Evolutionary conservation across 164 flowering plant species (phyloP).

Genomic region (Macadamia tetraphylla): DNA sequence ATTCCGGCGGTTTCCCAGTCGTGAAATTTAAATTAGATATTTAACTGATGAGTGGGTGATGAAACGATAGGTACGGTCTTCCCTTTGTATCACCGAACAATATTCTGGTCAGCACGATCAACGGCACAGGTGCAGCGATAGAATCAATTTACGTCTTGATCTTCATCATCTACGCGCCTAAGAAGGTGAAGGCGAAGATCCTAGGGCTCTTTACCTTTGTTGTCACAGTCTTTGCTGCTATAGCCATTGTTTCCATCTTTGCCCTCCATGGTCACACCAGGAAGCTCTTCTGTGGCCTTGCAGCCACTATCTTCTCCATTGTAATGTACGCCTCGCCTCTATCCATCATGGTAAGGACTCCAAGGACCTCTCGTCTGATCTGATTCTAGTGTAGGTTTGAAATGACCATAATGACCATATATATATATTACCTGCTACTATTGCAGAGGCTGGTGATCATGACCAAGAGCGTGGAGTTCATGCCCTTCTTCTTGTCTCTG

Average conservation of each 20-base stretch:
- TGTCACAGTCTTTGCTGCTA: slow-evolving; percentile 32
- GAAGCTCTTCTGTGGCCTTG: slow-evolving; percentile 59
- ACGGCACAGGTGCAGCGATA: slow-evolving; percentile 72
- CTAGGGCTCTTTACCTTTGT: slow-evolving; percentile 30
- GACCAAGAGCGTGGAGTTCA: slow-evolving; percentile 63
- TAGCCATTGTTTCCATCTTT: slow-evolving; percentile 45
- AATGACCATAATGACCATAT: no score
- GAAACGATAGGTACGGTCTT: slow-evolving; percentile 60
- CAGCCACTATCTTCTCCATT: slow-evolving; percentile 57
- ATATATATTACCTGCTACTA: no score
- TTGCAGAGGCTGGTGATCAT: slow-evolving; percentile 52
- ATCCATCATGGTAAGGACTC: slow-evolving; percentile 51
- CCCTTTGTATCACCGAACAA: slow-evolving; percentile 86
- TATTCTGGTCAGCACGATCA: slow-evolving; percentile 61
- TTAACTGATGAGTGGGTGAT: background rate
- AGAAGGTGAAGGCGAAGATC: slow-evolving; percentile 47
- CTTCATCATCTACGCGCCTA: slow-evolving; percentile 45
- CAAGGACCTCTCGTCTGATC: background rate
- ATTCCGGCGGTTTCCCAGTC: no score
- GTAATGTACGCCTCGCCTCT: slow-evolving; percentile 73
- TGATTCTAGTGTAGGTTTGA: no score
- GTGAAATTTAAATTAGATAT: no score
- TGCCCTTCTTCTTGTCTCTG: slow-evolving; percentile 63
- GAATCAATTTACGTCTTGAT: slow-evolving; percentile 45
- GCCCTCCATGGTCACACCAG: slow-evolving; percentile 47